phyloP scores from a whole-genome alignment of 208 protist genomes.

The Wallacemonas collosoma region DNA sequence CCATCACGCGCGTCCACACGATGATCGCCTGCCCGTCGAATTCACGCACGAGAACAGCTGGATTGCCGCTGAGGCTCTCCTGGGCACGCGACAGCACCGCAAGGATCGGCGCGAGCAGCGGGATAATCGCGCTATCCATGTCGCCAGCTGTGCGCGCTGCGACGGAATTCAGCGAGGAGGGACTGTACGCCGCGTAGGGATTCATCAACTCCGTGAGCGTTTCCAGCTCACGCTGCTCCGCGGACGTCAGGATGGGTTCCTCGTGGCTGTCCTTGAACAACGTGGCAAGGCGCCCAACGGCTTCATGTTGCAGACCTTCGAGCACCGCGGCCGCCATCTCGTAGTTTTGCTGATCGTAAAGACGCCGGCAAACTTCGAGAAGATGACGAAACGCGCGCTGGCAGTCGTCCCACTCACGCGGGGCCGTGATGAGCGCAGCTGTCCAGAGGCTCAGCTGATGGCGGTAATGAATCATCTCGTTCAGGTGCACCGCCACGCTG shows the following conservation, averaged over 20 bases:
- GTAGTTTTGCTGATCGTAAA: conserved; percentile 78
- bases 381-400: conserved; percentile 34
- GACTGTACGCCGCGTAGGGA: conserved; percentile 66
- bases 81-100: conserved; percentile 51
- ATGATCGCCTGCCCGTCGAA: conserved; percentile 50
- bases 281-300: conserved; percentile 35
- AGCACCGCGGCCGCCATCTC: conserved; percentile 63
- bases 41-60: conserved; percentile 27
- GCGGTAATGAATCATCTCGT: conserved; percentile 50
- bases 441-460: conserved; percentile 49
- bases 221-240: conserved; percentile 38
- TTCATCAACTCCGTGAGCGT: conserved; percentile 61
- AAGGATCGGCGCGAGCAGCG: conserved; percentile 55
- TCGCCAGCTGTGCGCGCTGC: conserved; percentile 43
- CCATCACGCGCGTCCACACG: conserved; percentile 66
- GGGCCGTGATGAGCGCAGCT: conserved; percentile 46
- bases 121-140: conserved; percentile 69
- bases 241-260: conserved; percentile 33
- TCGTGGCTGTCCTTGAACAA: conserved; percentile 30
- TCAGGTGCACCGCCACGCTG: conserved; percentile 42
- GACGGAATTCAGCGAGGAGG: conserved; percentile 59
- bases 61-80: conserved; percentile 37
- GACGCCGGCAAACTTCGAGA: conserved; percentile 48
- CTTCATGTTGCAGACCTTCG: conserved; percentile 51
- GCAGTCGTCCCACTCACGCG: conserved; percentile 42